These are phyloP conservation scores for Penicillium fuscoglaucum DNA, from an alignment of 2,329 filamentous ascomycete species.

Conservation along the genomic window DNA sequence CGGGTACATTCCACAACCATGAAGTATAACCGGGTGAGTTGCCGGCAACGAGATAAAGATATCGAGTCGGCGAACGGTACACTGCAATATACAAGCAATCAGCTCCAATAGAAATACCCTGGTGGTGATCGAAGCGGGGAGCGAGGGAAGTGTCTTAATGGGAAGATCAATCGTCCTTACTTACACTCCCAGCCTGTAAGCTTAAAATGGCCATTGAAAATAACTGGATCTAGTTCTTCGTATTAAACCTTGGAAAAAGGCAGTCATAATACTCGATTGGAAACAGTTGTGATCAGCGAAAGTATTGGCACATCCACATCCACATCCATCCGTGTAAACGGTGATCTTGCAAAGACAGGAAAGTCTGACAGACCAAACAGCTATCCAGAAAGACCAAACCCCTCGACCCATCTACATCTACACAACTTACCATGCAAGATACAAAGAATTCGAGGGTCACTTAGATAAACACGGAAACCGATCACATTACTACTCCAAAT, in stretches of 20 bases:
- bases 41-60: too few relatives aligned
- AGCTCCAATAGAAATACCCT: not conserved
- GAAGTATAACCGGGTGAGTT: too few relatives aligned
- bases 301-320: not conserved
- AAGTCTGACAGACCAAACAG: not conserved
- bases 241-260: not conserved
- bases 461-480: constrained; percentile 23
- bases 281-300: not conserved
- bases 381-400: not conserved
- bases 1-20: not conserved
- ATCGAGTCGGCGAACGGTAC: too few relatives aligned
- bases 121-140: not conserved
- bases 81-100: not conserved
- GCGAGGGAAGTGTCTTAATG: not conserved
- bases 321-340: too few relatives aligned
- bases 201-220: not conserved
- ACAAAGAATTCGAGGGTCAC: constrained; percentile 10
- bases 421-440: constrained; percentile 14
- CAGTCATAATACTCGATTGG: not conserved
- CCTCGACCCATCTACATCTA: constrained; percentile 5
- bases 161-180: not conserved
- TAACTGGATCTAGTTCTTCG: not conserved
- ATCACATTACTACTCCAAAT: constrained; percentile 32
- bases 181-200: too few relatives aligned
- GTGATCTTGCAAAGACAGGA: not conserved